Evolutionary conservation across 2,329 filamentous ascomycete species (phyloP).

Genomic region (Beauveria bassiana): DNA sequence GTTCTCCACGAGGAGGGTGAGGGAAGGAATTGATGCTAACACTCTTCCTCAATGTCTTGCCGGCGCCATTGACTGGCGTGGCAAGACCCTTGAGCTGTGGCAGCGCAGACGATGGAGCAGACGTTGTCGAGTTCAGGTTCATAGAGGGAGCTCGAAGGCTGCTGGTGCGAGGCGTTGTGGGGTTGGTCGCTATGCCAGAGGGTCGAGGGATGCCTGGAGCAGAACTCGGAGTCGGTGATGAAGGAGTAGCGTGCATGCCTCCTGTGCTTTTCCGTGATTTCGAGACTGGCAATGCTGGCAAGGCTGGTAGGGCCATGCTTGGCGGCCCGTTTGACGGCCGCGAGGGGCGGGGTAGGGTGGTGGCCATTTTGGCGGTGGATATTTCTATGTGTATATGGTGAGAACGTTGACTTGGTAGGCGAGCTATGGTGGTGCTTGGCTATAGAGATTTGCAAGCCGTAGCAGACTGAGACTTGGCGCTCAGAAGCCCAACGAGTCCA

Average conservation of each 20-base stretch:
- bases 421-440: not conserved
- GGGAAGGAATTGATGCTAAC: constrained; percentile 94
- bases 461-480: not conserved
- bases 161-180: constrained; percentile 44
- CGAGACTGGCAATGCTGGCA: constrained; percentile 65
- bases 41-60: constrained; percentile 72
- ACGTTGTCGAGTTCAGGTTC: constrained; percentile 42
- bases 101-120: constrained; percentile 45
- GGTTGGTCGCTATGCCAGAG: constrained; percentile 28
- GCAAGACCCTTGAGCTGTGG: constrained; percentile 49
- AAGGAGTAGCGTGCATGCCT: constrained; percentile 30
- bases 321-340: constrained; percentile 65
- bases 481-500: constrained; percentile 1
- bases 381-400: constrained; percentile 7
- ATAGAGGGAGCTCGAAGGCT: constrained; percentile 53
- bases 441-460: not conserved
- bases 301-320: constrained; percentile 61
- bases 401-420: not conserved
- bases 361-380: constrained; percentile 36
- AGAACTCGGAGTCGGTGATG: constrained; percentile 11
- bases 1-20: constrained; percentile 68
- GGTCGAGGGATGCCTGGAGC: not conserved
- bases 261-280: constrained; percentile 65
- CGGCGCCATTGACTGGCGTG: constrained; percentile 44
- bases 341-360: constrained; percentile 58